Base-by-base conservation (phyloP, 805 yeast species). In the Suhomyces pyralidae region DNA sequence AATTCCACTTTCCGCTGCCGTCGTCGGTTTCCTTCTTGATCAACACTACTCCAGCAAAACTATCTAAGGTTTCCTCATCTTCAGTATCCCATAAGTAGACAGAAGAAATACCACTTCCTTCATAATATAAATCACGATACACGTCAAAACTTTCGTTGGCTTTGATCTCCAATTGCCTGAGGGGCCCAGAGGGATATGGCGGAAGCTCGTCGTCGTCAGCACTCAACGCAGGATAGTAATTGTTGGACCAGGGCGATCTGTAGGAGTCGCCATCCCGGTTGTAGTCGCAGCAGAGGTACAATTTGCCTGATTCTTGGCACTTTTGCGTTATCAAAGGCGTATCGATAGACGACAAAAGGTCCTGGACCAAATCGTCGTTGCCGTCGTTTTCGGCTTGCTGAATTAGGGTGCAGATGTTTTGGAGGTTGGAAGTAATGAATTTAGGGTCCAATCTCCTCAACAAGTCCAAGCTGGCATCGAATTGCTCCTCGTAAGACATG, bases 211-310 rank as follows among this genome's bases (percentile, higher is more conserved):
- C 86, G 49, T 79, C 85, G 6, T 75, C 66, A 2, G 45, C 48
- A 15, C 45, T 54, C 2, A 63, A 46, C 0, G 63, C 53, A 0
- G 88, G 87, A 56, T 77, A 81, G 70, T 88, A 93, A 55, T 78
- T 77, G 65, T 90, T 90, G 19, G 90, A 80, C 90, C 93, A 91
- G 5, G 98, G 99, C 0, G 96, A 88, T 60, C 98, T 80, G 70
- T 81, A 88, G 19, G 92, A 85, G 69, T 93, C 98, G 7, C 96
- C 92, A 65, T 93, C 99, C 60, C 99, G 80, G 70, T 93, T 93
- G 68, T 93, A 93, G 68, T 93, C 99, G 71, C 98, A 93, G 49
- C 92, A 82, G 52, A 93, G 78, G 66, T 78, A 93, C 53, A 80
- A 81, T 69, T 87, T 87, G 9, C 88, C 88, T 12, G 82, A 65